Percentiles rank a stretch among this genome's conserved stretches.
These are phyloP conservation scores for Carallia pectinifolia DNA, from an alignment of 345 rosid species.

Conservation along the genomic window DNA sequence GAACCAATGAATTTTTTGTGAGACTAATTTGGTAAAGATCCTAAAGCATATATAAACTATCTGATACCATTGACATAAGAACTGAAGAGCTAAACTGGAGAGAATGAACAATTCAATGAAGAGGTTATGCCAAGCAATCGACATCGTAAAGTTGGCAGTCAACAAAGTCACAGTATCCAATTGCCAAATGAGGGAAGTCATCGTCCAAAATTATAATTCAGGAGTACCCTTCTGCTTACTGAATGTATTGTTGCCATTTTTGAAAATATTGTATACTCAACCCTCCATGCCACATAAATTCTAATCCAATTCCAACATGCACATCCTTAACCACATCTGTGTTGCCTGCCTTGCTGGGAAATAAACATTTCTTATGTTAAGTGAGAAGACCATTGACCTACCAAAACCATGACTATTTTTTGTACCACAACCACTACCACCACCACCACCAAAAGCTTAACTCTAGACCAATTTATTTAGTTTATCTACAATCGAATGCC, in stretches of 20 bases:
- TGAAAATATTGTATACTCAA: constrained; percentile 9
- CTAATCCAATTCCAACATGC: constrained; percentile 5
- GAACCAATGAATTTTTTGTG: constrained; percentile 17
- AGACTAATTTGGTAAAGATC: constrained; percentile 24
- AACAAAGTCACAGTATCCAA: constrained; percentile 10
- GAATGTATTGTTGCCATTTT: constrained; percentile 14
- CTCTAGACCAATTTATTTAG: constrained; percentile 44
- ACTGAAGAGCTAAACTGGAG: constrained; percentile 6
- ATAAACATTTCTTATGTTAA: constrained; percentile 11
- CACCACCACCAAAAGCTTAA: constrained; percentile 26
- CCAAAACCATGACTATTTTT: constrained; percentile 34
- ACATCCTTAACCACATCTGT: constrained; percentile 3
- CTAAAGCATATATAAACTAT: constrained; percentile 39
- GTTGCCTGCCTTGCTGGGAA: constrained; percentile 17
- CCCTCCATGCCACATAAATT: constrained; percentile 19
- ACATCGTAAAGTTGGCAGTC: not conserved
- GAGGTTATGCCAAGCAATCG: constrained; percentile 9
- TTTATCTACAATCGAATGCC: constrained; percentile 56
- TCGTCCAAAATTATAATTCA: not conserved
- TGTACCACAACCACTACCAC: constrained; percentile 27
- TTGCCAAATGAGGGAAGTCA: constrained; percentile 12
- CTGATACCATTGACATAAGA: constrained; percentile 19
- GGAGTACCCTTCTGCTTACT: constrained; percentile 23
- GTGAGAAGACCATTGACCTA: constrained; percentile 13
- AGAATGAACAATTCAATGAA: constrained; percentile 20